phyloP scores from a whole-genome alignment of 2,329 filamentous ascomycete species.

The Amauroascus verrucosus region DNA sequence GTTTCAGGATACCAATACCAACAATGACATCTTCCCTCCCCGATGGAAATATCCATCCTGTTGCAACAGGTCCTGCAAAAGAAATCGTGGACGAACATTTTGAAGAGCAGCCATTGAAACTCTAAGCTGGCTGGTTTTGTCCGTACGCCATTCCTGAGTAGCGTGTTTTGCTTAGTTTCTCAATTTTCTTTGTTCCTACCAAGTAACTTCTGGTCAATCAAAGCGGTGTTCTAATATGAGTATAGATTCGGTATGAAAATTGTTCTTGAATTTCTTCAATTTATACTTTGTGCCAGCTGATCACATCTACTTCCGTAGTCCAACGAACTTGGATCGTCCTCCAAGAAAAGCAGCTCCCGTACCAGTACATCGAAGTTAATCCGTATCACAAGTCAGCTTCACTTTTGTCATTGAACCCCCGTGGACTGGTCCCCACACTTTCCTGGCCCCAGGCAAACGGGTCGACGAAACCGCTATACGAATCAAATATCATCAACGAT shows the following conservation, averaged over 20 bases:
- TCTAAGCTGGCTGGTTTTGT: constrained; percentile 69
- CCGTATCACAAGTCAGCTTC: constrained; percentile 62
- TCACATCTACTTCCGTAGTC: constrained; percentile 28
- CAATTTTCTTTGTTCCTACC: background rate
- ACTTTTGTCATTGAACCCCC: constrained; percentile 61
- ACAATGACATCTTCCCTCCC: constrained; percentile 25
- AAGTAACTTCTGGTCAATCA: background rate
- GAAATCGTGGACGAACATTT: constrained; percentile 26
- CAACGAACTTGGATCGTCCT: constrained; percentile 65
- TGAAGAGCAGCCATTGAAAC: constrained; percentile 39
- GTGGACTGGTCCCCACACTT: constrained; percentile 64
- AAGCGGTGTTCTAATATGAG: background rate
- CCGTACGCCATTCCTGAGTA: constrained; percentile 27
- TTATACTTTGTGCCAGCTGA: background rate
- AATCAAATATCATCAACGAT: constrained; percentile 62
- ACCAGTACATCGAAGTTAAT: constrained; percentile 70
- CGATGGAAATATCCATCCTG: constrained; percentile 35
- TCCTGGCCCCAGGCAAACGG: constrained; percentile 22
- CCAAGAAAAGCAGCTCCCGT: constrained; percentile 60
- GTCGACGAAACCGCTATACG: constrained; percentile 53
- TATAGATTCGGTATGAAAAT: constrained; percentile 3
- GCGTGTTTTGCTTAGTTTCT: background rate
- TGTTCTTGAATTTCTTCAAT: background rate
- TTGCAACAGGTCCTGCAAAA: constrained; percentile 38
- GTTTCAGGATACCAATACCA: background rate